Base-by-base conservation (phyloP, 1,139 yeast genomes). In the Eremothecium sinecaudum region DNA sequence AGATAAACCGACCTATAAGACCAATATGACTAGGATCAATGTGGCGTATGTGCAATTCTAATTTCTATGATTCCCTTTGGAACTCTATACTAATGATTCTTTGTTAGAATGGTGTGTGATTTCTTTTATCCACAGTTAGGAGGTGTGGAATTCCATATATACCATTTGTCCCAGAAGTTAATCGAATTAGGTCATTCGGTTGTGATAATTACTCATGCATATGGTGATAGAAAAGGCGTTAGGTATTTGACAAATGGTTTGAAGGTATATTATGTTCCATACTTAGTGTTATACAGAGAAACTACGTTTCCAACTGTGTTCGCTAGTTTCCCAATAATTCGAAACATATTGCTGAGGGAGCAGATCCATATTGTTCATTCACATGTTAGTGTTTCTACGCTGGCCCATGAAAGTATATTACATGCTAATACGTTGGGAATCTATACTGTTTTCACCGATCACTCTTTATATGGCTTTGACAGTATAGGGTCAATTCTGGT, bases 91-190 rank as follows among this genome's bases (percentile, higher is more conserved):
- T 37, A 19, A 20, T 23, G 23, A 18, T 15, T 9, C 11, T 18
- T 7, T 9, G 5, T 10, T 35, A 79, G 83, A 8, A 87, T 90
- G 96, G 83, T 87, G 3, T 80, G 94, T 27, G 99, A 92, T 61
- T 92, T 86, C 66, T 92, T 90, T 73, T 92, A 81, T 59, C 99
- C 99, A 13, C 98, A 92, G 56, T 80, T 96, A 0, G 99, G 99
- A 2, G 99, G 99, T 6, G 92, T 92, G 3, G 99, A 92, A 57
- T 75, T 90, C 42, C 98, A 92, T 54, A 84, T 90, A 16, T 86
- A 83, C 58, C 97, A 90, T 56, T 53, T 79, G 15, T 71, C 65
- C 0, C 93, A 84, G 58, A 76, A 80, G 51, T 71, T 90, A 40
- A 80, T 86, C 13, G 75, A 75, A 20, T 61, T 79, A 33, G 98